Base-by-base conservation (phyloP, 495 filamentous ascomycete genomes). In the Penicillium parvum region DNA sequence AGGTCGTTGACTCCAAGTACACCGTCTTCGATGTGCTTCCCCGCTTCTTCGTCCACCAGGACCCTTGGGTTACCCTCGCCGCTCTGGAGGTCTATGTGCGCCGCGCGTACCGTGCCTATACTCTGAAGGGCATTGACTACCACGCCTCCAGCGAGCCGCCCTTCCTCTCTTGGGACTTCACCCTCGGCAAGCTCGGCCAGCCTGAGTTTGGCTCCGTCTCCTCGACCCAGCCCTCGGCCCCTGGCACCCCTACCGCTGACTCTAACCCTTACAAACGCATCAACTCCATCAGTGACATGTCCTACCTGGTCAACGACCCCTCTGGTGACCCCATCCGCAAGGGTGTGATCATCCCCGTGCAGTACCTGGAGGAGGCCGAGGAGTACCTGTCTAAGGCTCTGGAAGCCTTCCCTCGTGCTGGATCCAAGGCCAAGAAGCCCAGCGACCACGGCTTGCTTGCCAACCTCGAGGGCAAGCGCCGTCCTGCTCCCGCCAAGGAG, bases 1-100 rank as follows among this genome's bases (percentile, higher is more conserved):
- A 98, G 63, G 92, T 98, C 32, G 87, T 98, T 33, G 92, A 98
- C 68, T 97, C 92, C 23, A 92, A 92, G 71, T 96, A 89, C 69
- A 97, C 90, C 32, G 90, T 98, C 45, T 96, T 96, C 57, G 92
- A 98, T 63, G 92, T 98, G 5, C 66, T 98, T 42, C 85, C 91
- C 7, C 79, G 83, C 28, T 98, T 98, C 79, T 98, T 98, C 55
- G 85, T 82, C 29, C 88, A 98, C 61, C 75, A 84, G 37, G 92
- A 98, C 60, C 85, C 86, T 9, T 97, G 90, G 90, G 92, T 98
- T 28, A 89, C 90, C 1, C 71, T 95, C 42, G 92, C 92, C 37
- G 87, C 94, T 30, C 76, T 97, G 19, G 94, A 98, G 58, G 90
- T 96, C 22, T 98, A 98, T 60, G 82, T 94, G 44, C 92, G 92